phyloP scores from a whole-genome alignment of 352 stramenopile genomes.

The Phytophthora citricola region DNA sequence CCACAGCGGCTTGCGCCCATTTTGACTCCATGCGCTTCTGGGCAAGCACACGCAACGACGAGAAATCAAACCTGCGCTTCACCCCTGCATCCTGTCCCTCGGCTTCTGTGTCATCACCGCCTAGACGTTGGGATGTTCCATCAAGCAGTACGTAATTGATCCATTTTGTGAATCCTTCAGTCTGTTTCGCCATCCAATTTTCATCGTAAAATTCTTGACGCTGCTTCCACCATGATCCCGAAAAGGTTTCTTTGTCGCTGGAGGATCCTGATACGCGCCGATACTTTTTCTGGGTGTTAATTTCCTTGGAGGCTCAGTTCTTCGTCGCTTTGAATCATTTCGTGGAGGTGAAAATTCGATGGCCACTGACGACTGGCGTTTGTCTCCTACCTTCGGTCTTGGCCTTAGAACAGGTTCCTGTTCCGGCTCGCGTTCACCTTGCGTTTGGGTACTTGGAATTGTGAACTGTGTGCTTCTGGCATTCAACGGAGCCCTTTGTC shows the following conservation, averaged over 20 bases:
- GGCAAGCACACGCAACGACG: slow-evolving; percentile 71
- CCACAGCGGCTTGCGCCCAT: slow-evolving; percentile 60
- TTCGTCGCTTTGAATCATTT: slow-evolving; percentile 37
- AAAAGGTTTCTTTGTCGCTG: slow-evolving; percentile 28
- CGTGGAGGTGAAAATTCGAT: slow-evolving; percentile 55
- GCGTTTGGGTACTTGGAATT: slow-evolving; percentile 8
- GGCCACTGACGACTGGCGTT: slow-evolving; percentile 42
- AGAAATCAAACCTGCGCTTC: slow-evolving; percentile 59
- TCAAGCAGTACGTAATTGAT: slow-evolving; percentile 88
- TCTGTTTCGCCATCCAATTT: slow-evolving; percentile 85
- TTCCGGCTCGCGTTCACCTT: slow-evolving; percentile 20
- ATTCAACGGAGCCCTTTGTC: slow-evolving; percentile 11
- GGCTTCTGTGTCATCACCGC: slow-evolving; percentile 20
- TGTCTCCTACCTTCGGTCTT: slow-evolving; percentile 29
- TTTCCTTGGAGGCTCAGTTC: slow-evolving; percentile 21
- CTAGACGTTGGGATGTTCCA: slow-evolving; percentile 48
- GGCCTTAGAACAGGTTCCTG: slow-evolving; percentile 21
- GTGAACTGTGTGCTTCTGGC: slow-evolving; percentile 11
- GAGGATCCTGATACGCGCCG: neutral
- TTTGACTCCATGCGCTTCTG: slow-evolving; percentile 78
- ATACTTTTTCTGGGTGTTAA: slow-evolving; percentile 21
- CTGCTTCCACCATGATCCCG: slow-evolving; percentile 78
- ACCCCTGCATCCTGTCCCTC: slow-evolving; percentile 11
- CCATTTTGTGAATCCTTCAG: slow-evolving; percentile 85
- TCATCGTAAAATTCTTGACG: slow-evolving; percentile 74